Evolutionary conservation across 2,329 filamentous ascomycete species (phyloP), one percentile per base, ranked within the genome.

Genomic region (Huntiella bhutanensis): DNA sequence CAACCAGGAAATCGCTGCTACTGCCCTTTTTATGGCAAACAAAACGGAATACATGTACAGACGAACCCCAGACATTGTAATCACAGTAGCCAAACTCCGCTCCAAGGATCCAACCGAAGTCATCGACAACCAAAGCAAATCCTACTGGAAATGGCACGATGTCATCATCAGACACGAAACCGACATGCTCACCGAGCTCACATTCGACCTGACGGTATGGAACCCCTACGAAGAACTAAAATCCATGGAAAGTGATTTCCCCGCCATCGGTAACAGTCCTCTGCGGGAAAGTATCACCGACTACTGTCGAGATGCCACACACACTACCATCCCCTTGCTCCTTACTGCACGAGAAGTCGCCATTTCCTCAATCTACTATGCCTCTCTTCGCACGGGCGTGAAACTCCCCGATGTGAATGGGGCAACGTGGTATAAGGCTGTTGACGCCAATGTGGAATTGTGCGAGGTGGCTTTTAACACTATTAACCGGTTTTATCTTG

Each of bases 141-240:
- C 98, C 58, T 98, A 91, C 59, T 98, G 91, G 91, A 77, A 82
- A 56, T 98, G 91, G 91, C 76, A 86, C 51, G 91, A 98, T 58
- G 91, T 81, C 49, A 93, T 98, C 48, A 67, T 96, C 11, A 80
- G 82, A 53, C 85, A 92, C 57, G 91, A 98, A 63, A 91, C 96
- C 59, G 68, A 88, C 38, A 81, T 98, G 65, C 71, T 98, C 12
- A 91, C 96, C 60, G 77, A 77, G 40, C 69, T 98, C 13, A 96
- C 87, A 50, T 98, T 98, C 60, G 91, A 98, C 59, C 69, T 98
- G 40, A 84, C 87, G 61, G 70, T 95, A 22, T 82, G 92, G 53
- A 83, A 86, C 50, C 88, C 91, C 0, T 91, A 96, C 60, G 77
- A 80, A 49, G 75, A 80, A 49, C 74, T 96, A 22, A 91, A 84